phyloP scores from a whole-genome alignment of 768 basidiomycete genomes.

The Suillus fuscotomentosus region DNA sequence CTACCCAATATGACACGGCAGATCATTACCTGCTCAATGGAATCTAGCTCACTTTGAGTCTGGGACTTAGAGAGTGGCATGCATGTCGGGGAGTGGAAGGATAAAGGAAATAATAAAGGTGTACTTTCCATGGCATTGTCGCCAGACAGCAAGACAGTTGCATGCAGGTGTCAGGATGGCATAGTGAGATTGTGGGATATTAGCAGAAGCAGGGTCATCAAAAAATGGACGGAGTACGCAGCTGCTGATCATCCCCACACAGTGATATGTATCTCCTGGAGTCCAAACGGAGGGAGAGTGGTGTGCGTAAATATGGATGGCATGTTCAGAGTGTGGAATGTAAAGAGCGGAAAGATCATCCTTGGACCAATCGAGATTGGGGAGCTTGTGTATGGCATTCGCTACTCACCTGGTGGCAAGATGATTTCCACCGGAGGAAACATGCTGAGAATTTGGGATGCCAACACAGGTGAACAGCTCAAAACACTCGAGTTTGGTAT shows the following conservation, averaged over 20 bases:
- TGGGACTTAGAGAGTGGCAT: neutral
- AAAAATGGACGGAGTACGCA: neutral
- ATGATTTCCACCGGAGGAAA: neutral
- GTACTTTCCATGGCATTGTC: neutral
- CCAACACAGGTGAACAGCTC: neutral
- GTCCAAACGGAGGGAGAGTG: neutral
- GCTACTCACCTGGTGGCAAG: neutral
- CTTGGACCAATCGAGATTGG: neutral
- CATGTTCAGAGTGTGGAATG: neutral
- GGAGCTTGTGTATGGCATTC: neutral
- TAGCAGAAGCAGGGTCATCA: neutral
- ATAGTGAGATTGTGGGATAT: conserved; percentile 4
- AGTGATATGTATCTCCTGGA: neutral
- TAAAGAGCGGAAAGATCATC: neutral
- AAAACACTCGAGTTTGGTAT: neutral
- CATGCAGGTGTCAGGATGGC: conserved; percentile 6
- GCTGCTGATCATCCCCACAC: neutral
- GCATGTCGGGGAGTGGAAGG: neutral
- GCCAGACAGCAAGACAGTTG: conserved; percentile 1
- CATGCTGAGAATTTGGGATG: neutral
- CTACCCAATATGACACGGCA: neutral
- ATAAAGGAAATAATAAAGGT: neutral
- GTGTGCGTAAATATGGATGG: neutral
- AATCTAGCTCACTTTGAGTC: neutral
- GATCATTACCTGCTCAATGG: neutral